These are phyloP conservation scores for Oryza coarctata DNA, from an alignment of 176 grass and related monocot species.

Conservation along the genomic window DNA sequence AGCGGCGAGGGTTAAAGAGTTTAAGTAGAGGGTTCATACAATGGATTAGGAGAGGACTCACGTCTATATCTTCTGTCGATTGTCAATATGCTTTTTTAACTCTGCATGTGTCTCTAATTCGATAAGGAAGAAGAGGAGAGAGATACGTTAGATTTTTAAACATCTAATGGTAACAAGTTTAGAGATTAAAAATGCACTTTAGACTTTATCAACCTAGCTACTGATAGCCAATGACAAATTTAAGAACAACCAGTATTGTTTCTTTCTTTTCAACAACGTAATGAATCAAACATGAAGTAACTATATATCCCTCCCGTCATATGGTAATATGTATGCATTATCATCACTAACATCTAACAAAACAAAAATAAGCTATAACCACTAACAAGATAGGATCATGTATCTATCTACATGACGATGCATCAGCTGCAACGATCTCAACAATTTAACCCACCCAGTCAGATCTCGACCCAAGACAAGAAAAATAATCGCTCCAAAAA, in stretches of 20 bases:
- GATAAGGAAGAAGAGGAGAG: no score
- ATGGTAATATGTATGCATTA: neutral
- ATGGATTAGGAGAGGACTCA: no score
- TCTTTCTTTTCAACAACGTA: neutral
- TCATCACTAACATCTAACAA: neutral
- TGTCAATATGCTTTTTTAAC: no score
- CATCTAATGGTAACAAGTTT: no score
- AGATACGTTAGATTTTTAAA: no score
- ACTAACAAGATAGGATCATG: neutral
- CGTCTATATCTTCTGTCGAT: no score
- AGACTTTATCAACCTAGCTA: no score
- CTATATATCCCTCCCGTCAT: neutral
- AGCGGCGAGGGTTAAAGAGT: neutral
- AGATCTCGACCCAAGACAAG: neutral
- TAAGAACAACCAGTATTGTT: no score
- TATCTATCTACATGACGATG: neutral
- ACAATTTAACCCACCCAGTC: neutral
- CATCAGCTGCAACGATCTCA: neutral
- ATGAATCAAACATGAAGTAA: neutral
- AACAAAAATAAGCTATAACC: neutral
- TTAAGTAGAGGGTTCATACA: neutral
- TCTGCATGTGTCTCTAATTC: fast-evolving
- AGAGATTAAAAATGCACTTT: no score
- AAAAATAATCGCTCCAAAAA: neutral
- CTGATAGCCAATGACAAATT: no score